phyloP scores from a whole-genome alignment of 164 flowering plant genomes.

The Umbellularia californica region DNA sequence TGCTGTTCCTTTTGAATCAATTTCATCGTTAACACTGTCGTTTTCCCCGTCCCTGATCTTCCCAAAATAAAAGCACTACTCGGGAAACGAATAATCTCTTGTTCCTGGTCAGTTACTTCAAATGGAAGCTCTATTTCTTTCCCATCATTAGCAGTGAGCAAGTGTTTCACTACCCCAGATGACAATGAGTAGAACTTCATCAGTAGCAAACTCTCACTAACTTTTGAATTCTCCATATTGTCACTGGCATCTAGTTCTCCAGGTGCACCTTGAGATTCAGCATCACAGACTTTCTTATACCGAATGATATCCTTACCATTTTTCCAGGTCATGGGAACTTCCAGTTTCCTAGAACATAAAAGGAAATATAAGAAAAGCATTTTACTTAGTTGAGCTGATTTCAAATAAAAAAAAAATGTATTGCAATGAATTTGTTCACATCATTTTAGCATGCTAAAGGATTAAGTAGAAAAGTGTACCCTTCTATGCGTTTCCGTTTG shows the following conservation, averaged over 20 bases:
- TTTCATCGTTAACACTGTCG: conserved; percentile 74
- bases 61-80: conserved; percentile 66
- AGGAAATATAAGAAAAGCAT: background rate
- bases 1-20: conserved; percentile 48
- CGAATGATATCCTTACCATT: conserved; percentile 27
- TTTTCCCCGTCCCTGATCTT: conserved; percentile 89
- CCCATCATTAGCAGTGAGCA: conserved; percentile 56
- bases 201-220: conserved; percentile 62
- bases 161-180: conserved; percentile 42
- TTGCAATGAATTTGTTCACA: background rate
- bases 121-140: conserved; percentile 74
- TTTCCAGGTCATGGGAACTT: conserved; percentile 63
- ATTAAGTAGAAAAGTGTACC: conserved; percentile 37
- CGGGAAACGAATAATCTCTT: conserved; percentile 46
- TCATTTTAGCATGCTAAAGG: background rate
- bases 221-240: conserved; percentile 62
- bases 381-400: too few relatives aligned
- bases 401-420: too few relatives aligned
- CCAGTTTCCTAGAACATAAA: conserved; percentile 38
- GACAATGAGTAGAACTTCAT: conserved; percentile 86
- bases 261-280: conserved; percentile 7
- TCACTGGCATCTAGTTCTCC: conserved; percentile 22
- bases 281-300: conserved; percentile 19
- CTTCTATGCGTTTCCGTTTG: conserved; percentile 40
- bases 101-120: conserved; percentile 66